Evolutionary conservation across 2,329 filamentous ascomycete species (phyloP), one percentile per base, ranked within the genome.

Genomic region (Aspergillus melleus): DNA sequence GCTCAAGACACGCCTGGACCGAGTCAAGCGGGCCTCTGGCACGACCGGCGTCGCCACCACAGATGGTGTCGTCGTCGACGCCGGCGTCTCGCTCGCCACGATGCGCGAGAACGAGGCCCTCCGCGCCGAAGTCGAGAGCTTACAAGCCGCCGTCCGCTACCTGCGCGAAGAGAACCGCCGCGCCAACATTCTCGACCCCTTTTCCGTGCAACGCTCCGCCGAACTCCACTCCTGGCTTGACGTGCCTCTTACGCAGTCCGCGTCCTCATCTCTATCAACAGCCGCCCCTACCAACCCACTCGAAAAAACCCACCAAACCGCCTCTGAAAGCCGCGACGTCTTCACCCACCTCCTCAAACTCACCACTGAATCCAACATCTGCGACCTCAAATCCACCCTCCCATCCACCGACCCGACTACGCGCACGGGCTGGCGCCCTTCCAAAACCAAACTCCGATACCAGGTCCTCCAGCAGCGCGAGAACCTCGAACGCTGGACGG

Each of bases 91-190:
- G 9, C 60, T 79, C 20, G 76, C 74, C 6, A 69, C 76, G 19
- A 75, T 78, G 69, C 73, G 72, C n/a, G 76, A 79, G 65, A 79
- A 79, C 55, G 77, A 79, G 60, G 67, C 71, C 54, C 73, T 79
- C 26, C 75, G 77, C 29, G 68, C 74, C 14, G 79, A 81, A 61
- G 74, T 81, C 20, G 68, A 69, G 54, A 76, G 71, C 62, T 73
- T 81, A 12, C 77, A 80, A 70, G 74, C 78, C n/a, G 77, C 79
- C 1, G 75, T 81, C 6, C 77, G 79, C 52, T 80, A 76, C 65
- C 67, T 81, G 8, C 77, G 78, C 36, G 75, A 77, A 55, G 79
- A 81, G 54, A 80, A 79, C 60, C 74, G 75, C 26, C 76, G 76
- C 26, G 66, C 71, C 22, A 77, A 71, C 52, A 68, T 77, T 22